phyloP scores from a whole-genome alignment of 257 asterid species.

The Solanum bulbocastanum region DNA sequence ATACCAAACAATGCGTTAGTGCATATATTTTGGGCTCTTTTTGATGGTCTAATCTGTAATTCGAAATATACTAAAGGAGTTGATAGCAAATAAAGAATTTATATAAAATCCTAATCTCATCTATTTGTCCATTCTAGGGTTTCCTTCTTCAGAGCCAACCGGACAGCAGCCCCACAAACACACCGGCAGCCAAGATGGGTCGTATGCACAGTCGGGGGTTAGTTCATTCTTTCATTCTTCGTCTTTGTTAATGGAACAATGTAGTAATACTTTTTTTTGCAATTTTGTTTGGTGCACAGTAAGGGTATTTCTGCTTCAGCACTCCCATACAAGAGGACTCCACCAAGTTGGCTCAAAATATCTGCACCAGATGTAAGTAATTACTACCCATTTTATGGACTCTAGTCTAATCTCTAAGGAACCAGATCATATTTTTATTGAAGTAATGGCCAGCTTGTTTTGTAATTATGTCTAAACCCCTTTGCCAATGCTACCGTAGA shows the following conservation, averaged over 20 bases:
- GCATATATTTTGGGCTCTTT: neutral
- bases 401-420: neutral
- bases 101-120: neutral
- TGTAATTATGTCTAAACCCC: neutral
- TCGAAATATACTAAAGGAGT: neutral
- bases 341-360: conserved; percentile 54
- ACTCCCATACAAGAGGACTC: conserved; percentile 22
- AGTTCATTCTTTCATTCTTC: neutral
- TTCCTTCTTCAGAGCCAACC: neutral
- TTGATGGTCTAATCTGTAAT: neutral
- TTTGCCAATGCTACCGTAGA: neutral
- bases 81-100: neutral
- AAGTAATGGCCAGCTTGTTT: neutral
- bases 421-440: neutral
- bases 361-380: conserved; percentile 41
- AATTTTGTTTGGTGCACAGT: conserved; percentile 17
- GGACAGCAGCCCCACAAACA: conserved; percentile 1
- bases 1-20: neutral
- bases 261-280: neutral
- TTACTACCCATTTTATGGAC: neutral
- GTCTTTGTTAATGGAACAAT: neutral
- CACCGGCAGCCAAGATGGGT: conserved; percentile 39
- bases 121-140: neutral
- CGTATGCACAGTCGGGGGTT: conserved; percentile 79
- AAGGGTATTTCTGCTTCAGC: conserved; percentile 76